Evolutionary conservation across 2,329 filamentous ascomycete species (phyloP).

Genomic region (Aspergillus thermomutatus): DNA sequence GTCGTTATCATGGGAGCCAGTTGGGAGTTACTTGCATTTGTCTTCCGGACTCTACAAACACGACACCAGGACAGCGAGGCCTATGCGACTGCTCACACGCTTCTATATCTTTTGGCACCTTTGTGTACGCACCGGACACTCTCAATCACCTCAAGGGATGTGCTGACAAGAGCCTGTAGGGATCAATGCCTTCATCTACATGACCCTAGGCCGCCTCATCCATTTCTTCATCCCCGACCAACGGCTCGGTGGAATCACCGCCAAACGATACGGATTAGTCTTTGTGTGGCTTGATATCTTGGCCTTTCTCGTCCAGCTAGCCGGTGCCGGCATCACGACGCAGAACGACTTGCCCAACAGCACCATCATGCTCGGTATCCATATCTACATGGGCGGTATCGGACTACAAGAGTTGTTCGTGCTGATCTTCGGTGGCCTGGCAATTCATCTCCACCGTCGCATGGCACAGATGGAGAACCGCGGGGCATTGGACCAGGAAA

Average conservation of each 20-base stretch:
- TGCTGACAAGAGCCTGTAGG: neutral
- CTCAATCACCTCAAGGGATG: conserved; percentile 15
- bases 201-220: conserved; percentile 47
- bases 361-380: conserved; percentile 16
- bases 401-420: conserved; percentile 55
- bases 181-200: conserved; percentile 49
- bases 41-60: conserved; percentile 40
- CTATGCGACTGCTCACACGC: conserved; percentile 32
- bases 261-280: conserved; percentile 33
- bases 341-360: neutral
- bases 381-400: conserved; percentile 32
- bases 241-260: conserved; percentile 37
- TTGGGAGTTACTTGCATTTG: conserved; percentile 41
- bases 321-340: conserved; percentile 16
- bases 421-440: conserved; percentile 47
- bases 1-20: conserved; percentile 42
- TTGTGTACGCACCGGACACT: conserved; percentile 21
- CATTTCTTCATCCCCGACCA: conserved; percentile 42
- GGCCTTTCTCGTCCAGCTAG: conserved; percentile 19
- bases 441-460: conserved; percentile 47
- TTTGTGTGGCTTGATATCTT: conserved; percentile 44
- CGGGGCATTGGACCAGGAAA: neutral
- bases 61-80: conserved; percentile 35
- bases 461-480: conserved; percentile 31
- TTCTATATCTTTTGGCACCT: conserved; percentile 46